These are phyloP conservation scores for Yamadazyma olivae DNA, from an alignment of 805 yeast genomes.

Conservation along the genomic window DNA sequence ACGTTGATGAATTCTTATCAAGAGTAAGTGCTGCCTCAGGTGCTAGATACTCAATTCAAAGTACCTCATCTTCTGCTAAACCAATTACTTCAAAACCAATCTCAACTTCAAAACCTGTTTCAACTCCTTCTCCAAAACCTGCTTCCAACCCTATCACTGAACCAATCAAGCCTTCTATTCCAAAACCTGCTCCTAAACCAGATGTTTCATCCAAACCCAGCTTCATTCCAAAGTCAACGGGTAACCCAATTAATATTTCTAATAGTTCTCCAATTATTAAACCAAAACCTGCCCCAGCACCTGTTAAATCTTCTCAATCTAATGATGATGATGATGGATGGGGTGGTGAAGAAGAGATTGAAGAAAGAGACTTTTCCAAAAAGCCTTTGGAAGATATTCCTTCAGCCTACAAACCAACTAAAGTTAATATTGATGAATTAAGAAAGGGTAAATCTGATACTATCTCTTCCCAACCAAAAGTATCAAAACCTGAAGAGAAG, in stretches of 20 bases:
- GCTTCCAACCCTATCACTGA: slow-evolving; percentile 8
- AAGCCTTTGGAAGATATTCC: slow-evolving; percentile 53
- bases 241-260: slow-evolving; percentile 36
- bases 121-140: slow-evolving; percentile 3
- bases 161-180: slow-evolving; percentile 15
- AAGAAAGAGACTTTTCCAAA: slow-evolving; percentile 50
- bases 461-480: slow-evolving; percentile 39
- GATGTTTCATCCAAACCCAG: slow-evolving; percentile 16
- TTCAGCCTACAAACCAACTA: slow-evolving; percentile 64
- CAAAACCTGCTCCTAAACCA: slow-evolving; percentile 14
- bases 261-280: slow-evolving; percentile 8
- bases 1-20: slow-evolving; percentile 68
- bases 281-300: slow-evolving; percentile 15
- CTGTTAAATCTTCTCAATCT: slow-evolving; percentile 13
- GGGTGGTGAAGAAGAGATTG: slow-evolving; percentile 63
- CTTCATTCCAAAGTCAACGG: slow-evolving; percentile 33
- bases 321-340: slow-evolving; percentile 56
- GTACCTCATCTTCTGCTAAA: slow-evolving; percentile 18
- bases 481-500: slow-evolving; percentile 11
- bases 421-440: slow-evolving; percentile 55
- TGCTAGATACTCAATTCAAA: slow-evolving; percentile 63
- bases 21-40: slow-evolving; percentile 91
- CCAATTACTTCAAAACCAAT: slow-evolving; percentile 25
- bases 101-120: slow-evolving; percentile 22
- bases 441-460: slow-evolving; percentile 48